A percentile compares a stretch with the other conserved stretches of the same genome.
Conservation (phyloP, 176 grass and related monocot genomes). For the Miscanthus lutarioriparius region DNA sequence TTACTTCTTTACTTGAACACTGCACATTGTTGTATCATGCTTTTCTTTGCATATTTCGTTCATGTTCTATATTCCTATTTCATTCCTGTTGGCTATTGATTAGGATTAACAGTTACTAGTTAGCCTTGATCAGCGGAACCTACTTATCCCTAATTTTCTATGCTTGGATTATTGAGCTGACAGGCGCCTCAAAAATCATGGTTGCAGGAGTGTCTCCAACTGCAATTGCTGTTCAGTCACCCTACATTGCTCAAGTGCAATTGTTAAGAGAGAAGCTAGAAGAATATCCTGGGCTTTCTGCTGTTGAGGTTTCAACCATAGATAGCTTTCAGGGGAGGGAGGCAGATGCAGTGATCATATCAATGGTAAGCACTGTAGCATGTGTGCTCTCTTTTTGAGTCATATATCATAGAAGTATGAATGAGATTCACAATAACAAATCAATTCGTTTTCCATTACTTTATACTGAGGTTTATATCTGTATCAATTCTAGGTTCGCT, state of each 20-base stretch:
- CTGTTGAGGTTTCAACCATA: constrained; percentile 83
- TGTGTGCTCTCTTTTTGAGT: constrained; percentile 19
- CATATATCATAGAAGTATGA: neutral
- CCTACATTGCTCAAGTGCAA: constrained; percentile 97
- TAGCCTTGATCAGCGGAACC: neutral
- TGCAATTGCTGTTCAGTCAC: constrained; percentile 81
- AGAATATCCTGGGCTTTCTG: constrained; percentile 70
- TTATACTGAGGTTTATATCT: constrained; percentile 10
- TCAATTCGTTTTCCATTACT: constrained; percentile 22
- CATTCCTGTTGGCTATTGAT: neutral
- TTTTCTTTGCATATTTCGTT: neutral
- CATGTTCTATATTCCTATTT: constrained; percentile 13
- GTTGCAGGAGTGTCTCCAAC: constrained; percentile 70
- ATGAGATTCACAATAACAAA: neutral
- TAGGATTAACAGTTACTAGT: constrained; percentile 15
- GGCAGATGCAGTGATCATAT: constrained; percentile 91
- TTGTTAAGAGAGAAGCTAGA: constrained; percentile 77
- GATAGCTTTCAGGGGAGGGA: constrained; percentile 97
- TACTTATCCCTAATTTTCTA: neutral
- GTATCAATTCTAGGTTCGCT: constrained; percentile 61
- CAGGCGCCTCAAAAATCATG: constrained; percentile 13
- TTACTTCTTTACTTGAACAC: constrained; percentile 19
- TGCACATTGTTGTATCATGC: neutral
- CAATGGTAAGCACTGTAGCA: constrained; percentile 59
- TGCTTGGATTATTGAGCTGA: constrained; percentile 39